Conservation (phyloP, 805 yeast species). For the Wickerhamiella siamensis region DNA sequence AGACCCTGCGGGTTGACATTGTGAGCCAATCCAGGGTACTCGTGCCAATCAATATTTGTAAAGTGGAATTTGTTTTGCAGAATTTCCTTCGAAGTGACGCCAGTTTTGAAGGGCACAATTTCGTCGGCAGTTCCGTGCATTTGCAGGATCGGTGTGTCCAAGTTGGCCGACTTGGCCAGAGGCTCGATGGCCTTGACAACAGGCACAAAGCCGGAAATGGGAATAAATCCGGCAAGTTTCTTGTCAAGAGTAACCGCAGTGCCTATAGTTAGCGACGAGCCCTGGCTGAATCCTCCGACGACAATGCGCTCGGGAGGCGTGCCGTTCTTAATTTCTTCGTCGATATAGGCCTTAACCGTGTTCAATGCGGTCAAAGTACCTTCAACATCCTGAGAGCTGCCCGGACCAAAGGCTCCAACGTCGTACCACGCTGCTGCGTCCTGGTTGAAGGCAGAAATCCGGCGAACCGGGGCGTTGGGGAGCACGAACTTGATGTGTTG, state of each 20-base stretch:
- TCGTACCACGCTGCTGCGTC: constrained; percentile 83
- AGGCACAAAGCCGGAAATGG: constrained; percentile 62
- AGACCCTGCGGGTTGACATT: constrained; percentile 56
- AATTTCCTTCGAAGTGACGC: constrained; percentile 31
- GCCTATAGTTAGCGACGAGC: constrained; percentile 59
- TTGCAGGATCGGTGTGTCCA: constrained; percentile 62
- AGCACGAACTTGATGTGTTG: constrained; percentile 59
- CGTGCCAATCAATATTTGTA: constrained; percentile 31
- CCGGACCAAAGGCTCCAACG: constrained; percentile 28
- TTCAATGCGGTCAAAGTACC: constrained; percentile 27
- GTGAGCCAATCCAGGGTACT: constrained; percentile 55
- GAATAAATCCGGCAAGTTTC: constrained; percentile 66
- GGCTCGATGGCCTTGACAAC: constrained; percentile 12
- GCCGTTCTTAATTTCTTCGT: constrained; percentile 24
- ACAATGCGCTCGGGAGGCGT: constrained; percentile 39
- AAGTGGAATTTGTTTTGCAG: constrained; percentile 35
- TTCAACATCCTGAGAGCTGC: constrained; percentile 21
- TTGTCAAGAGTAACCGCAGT: constrained; percentile 19
- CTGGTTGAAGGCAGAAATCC: constrained; percentile 52
- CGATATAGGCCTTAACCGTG: constrained; percentile 21
- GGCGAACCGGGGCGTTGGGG: constrained; percentile 74
- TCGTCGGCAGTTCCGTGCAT: constrained; percentile 81
- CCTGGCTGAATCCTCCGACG: constrained; percentile 95
- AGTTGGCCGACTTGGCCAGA: constrained; percentile 29
- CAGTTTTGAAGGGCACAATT: constrained; percentile 35